phyloP scores from a whole-genome alignment of 176 grass and related monocot species.

The Musa itinerans region DNA sequence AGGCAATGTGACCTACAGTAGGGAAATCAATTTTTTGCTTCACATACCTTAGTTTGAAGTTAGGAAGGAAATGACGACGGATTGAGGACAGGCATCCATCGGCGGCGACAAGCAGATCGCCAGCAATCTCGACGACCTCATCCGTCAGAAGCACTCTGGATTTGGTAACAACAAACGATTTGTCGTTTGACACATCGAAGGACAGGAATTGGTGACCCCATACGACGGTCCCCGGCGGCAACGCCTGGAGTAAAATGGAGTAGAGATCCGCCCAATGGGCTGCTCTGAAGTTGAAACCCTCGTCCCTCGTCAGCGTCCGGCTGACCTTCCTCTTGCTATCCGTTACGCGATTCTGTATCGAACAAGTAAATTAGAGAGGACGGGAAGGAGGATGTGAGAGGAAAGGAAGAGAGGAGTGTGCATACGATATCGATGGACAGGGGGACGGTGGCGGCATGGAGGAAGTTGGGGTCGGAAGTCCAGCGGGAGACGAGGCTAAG shows the following conservation, averaged over 20 bases:
- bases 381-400: neutral
- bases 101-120: constrained; percentile 68
- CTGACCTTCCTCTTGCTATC: constrained; percentile 50
- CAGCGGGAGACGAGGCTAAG: constrained; percentile 50
- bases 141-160: constrained; percentile 34
- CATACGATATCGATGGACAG: constrained; percentile 67
- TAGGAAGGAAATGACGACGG: constrained; percentile 55
- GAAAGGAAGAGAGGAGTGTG: neutral
- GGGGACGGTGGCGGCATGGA: constrained; percentile 25
- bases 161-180: constrained; percentile 32
- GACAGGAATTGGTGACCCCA: constrained; percentile 77
- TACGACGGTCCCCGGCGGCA: constrained; percentile 45
- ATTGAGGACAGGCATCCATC: constrained; percentile 62
- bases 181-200: constrained; percentile 32
- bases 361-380: neutral
- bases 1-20: neutral
- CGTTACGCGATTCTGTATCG: constrained; percentile 49
- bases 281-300: constrained; percentile 48
- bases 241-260: constrained; percentile 37
- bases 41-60: constrained; percentile 57
- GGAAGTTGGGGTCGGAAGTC: constrained; percentile 32
- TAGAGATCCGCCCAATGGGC: constrained; percentile 80
- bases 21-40: neutral
- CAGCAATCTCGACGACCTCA: constrained; percentile 40
- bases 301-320: constrained; percentile 62